Base-by-base conservation (phyloP, 306 rosid species). In the Inga leiocalycina region DNA sequence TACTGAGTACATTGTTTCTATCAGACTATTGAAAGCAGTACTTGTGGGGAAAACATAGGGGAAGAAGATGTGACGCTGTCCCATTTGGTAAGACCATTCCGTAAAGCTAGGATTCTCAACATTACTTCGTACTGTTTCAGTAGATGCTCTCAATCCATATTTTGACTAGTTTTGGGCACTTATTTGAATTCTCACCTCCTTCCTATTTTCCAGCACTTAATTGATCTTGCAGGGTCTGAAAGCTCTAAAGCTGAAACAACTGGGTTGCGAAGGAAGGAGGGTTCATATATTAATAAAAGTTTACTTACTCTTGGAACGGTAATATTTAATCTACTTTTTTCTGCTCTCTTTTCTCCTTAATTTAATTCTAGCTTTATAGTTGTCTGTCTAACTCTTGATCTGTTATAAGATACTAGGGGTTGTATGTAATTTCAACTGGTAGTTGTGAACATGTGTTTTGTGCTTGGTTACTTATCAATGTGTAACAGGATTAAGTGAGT, bases 161-260 rank as follows among this genome's bases (percentile, higher is more conserved):
- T 73, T 52, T 76, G 56, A 32, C 69, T 68, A 48, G 62, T 78
- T 56, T 78, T 54, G 27, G 79, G 34, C 8, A 34, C 22, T 81
- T 46, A 77, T 77, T 78, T 74, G 41, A 67, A 34, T 24, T 4
- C 76, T 81, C 80, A 75, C n/a, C 76, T 59, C 80, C 62, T 75
- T 81, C 80, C 77, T 20, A 68, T 51, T 77, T 72, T 78, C 84
- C 94, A 94, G 98, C 97, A 94, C 86, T 92, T 94, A 87, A 94
- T 94, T 88, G 98, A 94, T 87, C 98, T 94, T 77, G 98, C 98
- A 76, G 98, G 98, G 44, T 94, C 97, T 80, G 98, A 94, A 92
- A 94, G 98, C 83, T 94, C 98, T 84, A 94, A 94, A 87, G 85
- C 92, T 0, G 98, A 94, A 86, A 94, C 98, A 83, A 92, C 91